Evolutionary conservation across 2,329 filamentous ascomycete genomes (phyloP), one percentile per base, ranked within the genome.

Genomic region (Aspergillus eucalypticola): DNA sequence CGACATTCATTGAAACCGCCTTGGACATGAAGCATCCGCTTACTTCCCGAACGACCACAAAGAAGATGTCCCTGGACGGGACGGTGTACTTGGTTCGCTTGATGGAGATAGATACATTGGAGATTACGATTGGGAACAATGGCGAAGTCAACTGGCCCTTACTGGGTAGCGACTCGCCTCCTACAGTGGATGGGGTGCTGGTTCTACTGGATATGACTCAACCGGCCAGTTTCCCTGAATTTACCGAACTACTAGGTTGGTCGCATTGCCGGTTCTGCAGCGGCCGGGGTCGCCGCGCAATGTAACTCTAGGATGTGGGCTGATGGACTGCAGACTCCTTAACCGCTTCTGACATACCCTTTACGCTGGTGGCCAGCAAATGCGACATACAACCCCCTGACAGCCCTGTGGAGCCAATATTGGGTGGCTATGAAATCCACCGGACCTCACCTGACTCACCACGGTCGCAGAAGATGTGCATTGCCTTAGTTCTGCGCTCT

Each of bases 191-290:
- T 70, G 94, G 90, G 19, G 92, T 90, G 49, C 79, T 97, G 67
- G 86, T 94, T 60, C 80, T 98, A 52, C 96, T 96, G 81, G 91
- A 97, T 82, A 90, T 96, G 48, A 90, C 88, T 75, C 89, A 90
- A 73, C 84, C 86, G 67, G 86, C 88, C 61, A 94, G 88, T 73
- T 86, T 96, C 68, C 83, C 84, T 60, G 86, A 90, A 61, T 82
- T 96, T 57, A 88, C 90, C 42, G 85, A 89, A 68, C 87, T 91
- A 63, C 81, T 96, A 73, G 87, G 93, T 96, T 83, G 85, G 89
- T 86, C 49, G 54, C 42, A 21, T 59, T 57, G 55, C 58, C 54
- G 17, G 17, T 51, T 25, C 15, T n/a, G n/a, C 6, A 8, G 19
- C 15, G 25, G 25, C 27, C 23, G 39, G 15, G 44, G 21, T 49